Base-by-base conservation (phyloP, 2,329 filamentous ascomycete species). In the Phialophora verrucosa region DNA sequence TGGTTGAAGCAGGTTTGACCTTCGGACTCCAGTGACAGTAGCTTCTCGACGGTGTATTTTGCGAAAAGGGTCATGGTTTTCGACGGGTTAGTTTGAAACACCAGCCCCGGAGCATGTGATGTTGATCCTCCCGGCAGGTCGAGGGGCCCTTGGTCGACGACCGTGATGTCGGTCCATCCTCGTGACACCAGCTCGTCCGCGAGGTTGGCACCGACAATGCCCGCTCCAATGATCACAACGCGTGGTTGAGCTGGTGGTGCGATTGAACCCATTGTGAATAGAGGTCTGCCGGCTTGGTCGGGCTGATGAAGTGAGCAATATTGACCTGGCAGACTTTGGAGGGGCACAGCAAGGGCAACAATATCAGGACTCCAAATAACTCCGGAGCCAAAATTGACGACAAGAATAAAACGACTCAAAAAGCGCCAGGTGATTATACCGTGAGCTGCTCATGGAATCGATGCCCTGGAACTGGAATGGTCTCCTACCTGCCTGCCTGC, bases 81-180 rank as follows among this genome's bases (percentile, higher is more conserved):
- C n/a, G 71, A 72, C 4, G 69, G 64, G 56, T 70, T 88, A 7
- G 85, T 88, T 73, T 89, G 87, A 71, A 88, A 89, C 0, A 89
- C 87, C 2, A 89, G 80, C 0, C 87, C 87, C 0, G 87, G 87
- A 4, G 87, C 87, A 69, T 89, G 87, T 6, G 87, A 89, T 6
- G 87, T 89, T 31, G 87, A 89, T 53, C 87, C 87, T 29, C 87
- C 87, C 0, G 87, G 87, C 82, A 89, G 84, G 65, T 80, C 77
- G 69, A 89, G 74, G 2, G 87, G 87, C 0, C 87, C 87, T 75
- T 89, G 87, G 69, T 89, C 87, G 68, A 89, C 77, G 58, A 89
- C 87, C 20, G 87, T 89, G 74, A 89, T 87, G 74, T 88, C 76
- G 62, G 75, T 83, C 86, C 87, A 89, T 79, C 87, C 87, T 72